Conservation (phyloP, 176 grass and related monocot species). For the Rhipidocladum racemiflorum region DNA sequence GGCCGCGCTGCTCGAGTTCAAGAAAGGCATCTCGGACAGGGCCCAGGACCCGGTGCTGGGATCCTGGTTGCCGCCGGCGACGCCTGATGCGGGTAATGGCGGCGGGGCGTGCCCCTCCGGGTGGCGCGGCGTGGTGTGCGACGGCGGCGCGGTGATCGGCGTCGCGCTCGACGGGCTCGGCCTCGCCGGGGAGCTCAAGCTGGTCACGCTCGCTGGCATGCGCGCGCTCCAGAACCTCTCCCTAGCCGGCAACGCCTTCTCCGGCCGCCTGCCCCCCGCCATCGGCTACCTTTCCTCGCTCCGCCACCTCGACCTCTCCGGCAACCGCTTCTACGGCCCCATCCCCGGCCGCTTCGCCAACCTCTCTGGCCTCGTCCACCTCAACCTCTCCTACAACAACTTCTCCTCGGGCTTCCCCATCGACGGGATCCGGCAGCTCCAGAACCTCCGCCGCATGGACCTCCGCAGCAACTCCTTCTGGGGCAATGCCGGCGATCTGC, state of each 20-base stretch:
- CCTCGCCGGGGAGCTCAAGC: constrained; percentile 85
- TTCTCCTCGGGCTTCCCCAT: constrained; percentile 79
- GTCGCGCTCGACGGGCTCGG: constrained; percentile 65
- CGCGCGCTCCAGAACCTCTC: constrained; percentile 63
- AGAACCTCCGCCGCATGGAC: constrained; percentile 87
- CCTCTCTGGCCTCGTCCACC: constrained; percentile 66
- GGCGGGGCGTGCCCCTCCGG: constrained; percentile 36
- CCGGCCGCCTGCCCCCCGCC: constrained; percentile 81
- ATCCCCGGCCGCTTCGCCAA: constrained; percentile 74
- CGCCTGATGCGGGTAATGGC: constrained; percentile 24
- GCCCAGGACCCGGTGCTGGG: constrained; percentile 38
- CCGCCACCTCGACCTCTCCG: constrained; percentile 76
- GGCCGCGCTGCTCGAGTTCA: constrained; percentile 86
- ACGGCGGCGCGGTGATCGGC: constrained; percentile 59
- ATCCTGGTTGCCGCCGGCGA: constrained; percentile 53
- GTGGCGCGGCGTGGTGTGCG: constrained; percentile 77
- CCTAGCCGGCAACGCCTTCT: constrained; percentile 91
- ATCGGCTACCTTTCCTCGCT: constrained; percentile 70
- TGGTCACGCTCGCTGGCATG: constrained; percentile 61
- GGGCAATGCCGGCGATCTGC: constrained; percentile 67
- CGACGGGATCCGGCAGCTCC: constrained; percentile 76
- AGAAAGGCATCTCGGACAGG: constrained; percentile 67
- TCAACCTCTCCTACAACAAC: constrained; percentile 90
- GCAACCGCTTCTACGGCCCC: constrained; percentile 87
- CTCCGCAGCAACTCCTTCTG: constrained; percentile 74